Conservation (phyloP, 129 eudicot genomes). For the Pseudognaphalium luteoalbum region DNA sequence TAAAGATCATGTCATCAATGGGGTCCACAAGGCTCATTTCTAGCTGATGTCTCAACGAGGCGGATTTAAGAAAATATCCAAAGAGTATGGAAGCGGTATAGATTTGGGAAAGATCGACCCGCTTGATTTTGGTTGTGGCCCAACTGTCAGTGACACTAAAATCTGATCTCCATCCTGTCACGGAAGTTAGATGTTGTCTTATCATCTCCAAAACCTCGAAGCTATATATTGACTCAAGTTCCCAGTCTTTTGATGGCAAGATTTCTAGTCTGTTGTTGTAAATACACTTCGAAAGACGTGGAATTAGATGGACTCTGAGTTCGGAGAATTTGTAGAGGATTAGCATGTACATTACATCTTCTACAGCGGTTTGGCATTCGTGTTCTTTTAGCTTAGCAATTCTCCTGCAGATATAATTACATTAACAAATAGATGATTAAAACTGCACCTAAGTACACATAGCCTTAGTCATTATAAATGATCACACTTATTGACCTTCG, state of each 20-base stretch:
- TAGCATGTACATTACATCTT: conserved; percentile 74
- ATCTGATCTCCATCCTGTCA: conserved; percentile 64
- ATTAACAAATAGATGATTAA: conserved; percentile 16
- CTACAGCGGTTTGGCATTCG: conserved; percentile 62
- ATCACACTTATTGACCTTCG: not conserved
- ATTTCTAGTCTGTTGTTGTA: conserved; percentile 79
- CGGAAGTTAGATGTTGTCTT: conserved; percentile 53
- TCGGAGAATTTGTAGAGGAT: conserved; percentile 64
- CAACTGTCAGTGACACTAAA: conserved; percentile 58
- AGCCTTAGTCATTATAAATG: not conserved
- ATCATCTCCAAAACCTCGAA: conserved; percentile 69
- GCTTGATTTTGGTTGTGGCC: conserved; percentile 56
- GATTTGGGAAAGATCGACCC: conserved; percentile 43
- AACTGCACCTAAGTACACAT: not conserved
- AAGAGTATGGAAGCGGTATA: conserved; percentile 64
- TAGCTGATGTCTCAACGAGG: conserved; percentile 53
- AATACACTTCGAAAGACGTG: conserved; percentile 72
- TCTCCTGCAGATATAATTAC: conserved; percentile 50
- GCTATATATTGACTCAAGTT: conserved; percentile 77
- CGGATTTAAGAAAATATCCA: conserved; percentile 88
- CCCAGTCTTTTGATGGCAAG: conserved; percentile 75
- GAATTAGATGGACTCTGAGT: conserved; percentile 66
- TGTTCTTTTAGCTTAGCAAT: conserved; percentile 65
- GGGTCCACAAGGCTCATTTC: conserved; percentile 44
- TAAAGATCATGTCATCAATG: conserved; percentile 31